Conservation (phyloP, 75 land plant species). For the Cupressus sempervirens region DNA sequence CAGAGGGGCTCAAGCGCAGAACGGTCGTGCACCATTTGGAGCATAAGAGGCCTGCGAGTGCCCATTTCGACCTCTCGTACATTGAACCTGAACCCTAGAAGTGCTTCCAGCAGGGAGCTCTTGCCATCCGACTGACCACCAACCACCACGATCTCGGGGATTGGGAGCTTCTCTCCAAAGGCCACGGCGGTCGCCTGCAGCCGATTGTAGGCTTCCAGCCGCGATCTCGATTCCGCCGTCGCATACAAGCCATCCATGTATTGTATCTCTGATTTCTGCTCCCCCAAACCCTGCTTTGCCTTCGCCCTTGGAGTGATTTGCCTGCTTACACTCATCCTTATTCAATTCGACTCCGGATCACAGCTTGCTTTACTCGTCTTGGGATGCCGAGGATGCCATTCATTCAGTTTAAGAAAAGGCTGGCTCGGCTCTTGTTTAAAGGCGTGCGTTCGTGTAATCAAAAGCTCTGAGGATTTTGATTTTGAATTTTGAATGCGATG, state of each 20-base stretch:
- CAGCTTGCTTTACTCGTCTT: too few relatives aligned
- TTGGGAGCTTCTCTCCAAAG: slow-evolving; percentile 90
- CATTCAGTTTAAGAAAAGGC: not conserved
- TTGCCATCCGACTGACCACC: slow-evolving; percentile 99
- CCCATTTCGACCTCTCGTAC: slow-evolving; percentile 98
- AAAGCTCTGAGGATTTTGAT: not conserved
- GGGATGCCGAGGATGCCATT: not conserved
- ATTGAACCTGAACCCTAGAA: slow-evolving; percentile 92
- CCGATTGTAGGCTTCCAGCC: slow-evolving; percentile 96
- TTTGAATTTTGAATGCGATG: not conserved
- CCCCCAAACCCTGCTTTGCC: not conserved
- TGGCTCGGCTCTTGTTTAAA: not conserved
- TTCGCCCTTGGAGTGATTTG: not conserved
- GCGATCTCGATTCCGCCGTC: slow-evolving; percentile 20
- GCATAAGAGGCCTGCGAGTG: slow-evolving; percentile 84
- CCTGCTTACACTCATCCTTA: not conserved
- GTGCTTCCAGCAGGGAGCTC: slow-evolving; percentile 92
- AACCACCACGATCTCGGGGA: slow-evolving; percentile 92
- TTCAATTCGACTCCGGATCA: not conserved
- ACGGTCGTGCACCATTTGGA: slow-evolving; percentile 95
- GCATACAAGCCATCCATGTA: not conserved
- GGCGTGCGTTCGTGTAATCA: too few relatives aligned
- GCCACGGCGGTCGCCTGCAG: slow-evolving; percentile 92
- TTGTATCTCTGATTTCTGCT: not conserved
- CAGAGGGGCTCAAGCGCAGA: slow-evolving; percentile 84